Evolutionary conservation across 75 land plant genomes (phyloP).

Genomic region (Pinus taeda): DNA sequence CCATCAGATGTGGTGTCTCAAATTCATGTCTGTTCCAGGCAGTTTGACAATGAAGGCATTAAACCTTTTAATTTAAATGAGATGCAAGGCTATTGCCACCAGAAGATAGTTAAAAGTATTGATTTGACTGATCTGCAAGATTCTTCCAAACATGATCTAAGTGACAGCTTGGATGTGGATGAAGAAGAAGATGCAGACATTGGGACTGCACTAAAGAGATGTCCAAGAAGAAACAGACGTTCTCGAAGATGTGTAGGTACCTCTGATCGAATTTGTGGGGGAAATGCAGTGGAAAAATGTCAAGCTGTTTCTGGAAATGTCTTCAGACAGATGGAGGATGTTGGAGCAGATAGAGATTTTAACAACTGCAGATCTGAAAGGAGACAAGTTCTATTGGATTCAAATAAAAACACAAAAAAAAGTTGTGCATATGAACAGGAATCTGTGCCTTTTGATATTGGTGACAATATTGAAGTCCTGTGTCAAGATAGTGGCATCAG

Average conservation of each 20-base stretch:
- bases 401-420: constrained; percentile 5
- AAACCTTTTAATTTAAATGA: constrained; percentile 74
- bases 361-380: background rate
- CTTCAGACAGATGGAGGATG: constrained; percentile 4
- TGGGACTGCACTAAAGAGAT: constrained; percentile 29
- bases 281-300: constrained; percentile 11
- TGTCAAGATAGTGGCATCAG: constrained; percentile 87
- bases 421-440: background rate
- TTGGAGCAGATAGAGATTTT: constrained; percentile 8
- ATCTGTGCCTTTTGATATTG: constrained; percentile 18
- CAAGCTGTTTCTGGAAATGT: constrained; percentile 8
- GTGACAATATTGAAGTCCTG: constrained; percentile 65
- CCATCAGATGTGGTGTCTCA: constrained; percentile 19
- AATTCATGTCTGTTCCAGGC: constrained; percentile 65
- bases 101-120: constrained; percentile 49
- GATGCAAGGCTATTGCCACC: constrained; percentile 81
- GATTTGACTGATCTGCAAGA: constrained; percentile 19
- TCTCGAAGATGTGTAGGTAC: constrained; percentile 22
- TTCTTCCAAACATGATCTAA: constrained; percentile 17
- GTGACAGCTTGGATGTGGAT: constrained; percentile 20
- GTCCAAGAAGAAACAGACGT: constrained; percentile 40
- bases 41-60: constrained; percentile 70
- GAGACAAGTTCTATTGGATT: background rate
- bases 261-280: constrained; percentile 4
- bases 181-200: constrained; percentile 44